Base-by-base conservation (phyloP, 2,329 filamentous ascomycete genomes). In the Colletotrichum aenigma region DNA sequence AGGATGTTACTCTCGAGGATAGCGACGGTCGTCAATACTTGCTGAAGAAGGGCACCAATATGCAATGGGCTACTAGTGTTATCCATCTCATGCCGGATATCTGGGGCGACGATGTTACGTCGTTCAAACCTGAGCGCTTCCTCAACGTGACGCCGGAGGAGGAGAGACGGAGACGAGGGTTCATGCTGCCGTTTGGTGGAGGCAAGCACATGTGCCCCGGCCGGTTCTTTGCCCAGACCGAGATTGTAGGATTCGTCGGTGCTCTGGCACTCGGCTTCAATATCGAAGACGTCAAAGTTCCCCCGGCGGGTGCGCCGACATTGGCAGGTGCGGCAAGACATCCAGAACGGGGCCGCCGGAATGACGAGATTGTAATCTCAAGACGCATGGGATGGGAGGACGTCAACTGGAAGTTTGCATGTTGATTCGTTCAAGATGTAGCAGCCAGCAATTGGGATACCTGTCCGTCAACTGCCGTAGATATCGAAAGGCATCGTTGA, bases 1-100 rank as follows among this genome's bases (percentile, higher is more conserved):
- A 82, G 26, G 87, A 89, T 64, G 87, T 85, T 2, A 78, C 70
- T 8, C 67, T 84, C 18, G 71, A 79, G 7, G 80, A 83, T 64
- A 56, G 56, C 6, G 56, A 79, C 2, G 79, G 78, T 6, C 73
- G 73, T 3, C 68, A 78, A 34, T 82, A 81, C 64, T 71, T 82
- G 2, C 70, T 83, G 10, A 79, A 79, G 21, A 79, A 79, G 32
- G 81, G 78, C 10, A 75, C 61, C 12, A 78, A 79, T 9, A 67
- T 84, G 7, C 80, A 83, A 30, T 78, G 83, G 10, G 71, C 81
- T 10, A 78, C 77, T 4, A 78, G 78, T 4, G 80, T 81, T 0
- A 72, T 78, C 5, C 82, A 84, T 74, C 58, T 72, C 61, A 66
- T 76, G 32, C 56, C 71, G 13, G 69, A 61, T 1, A 77, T 79